Base-by-base conservation (phyloP, 106 monocot genomes). In the Alisma plantagoaquatica region DNA sequence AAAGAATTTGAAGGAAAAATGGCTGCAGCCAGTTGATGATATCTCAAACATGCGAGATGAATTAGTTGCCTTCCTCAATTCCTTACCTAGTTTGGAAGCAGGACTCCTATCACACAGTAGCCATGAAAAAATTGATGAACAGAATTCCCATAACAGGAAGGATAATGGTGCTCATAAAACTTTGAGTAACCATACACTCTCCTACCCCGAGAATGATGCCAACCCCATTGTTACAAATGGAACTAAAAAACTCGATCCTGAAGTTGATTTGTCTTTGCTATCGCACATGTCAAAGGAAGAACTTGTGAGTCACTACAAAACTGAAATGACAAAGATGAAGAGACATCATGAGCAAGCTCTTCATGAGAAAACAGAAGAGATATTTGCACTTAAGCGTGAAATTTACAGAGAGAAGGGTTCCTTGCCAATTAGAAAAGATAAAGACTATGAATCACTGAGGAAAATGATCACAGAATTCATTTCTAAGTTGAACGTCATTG, bases 291-390 rank as follows among this genome's bases (percentile, higher is more conserved):
- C 56, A 24, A 85, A 53, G 30, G 90, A 90, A 51, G 98, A 85
- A 22, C 60, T 86, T 3, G 55, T 72, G 53, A 24, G 57, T 29
- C 65, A 74, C 51, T 90, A 73, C 46, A 89, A 64, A 74, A 44
- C 53, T 51, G 85, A 90, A 79, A 82, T 90, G 47, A 72, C 54
- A 10, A 79, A 79, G 51, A 77, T 90, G 78, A 85, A 79, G 20
- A 81, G 84, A 57, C 78, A 85, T 41, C 80, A 86, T 52, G 98
- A 98, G 4, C 60, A 66, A 46, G 75, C 75, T 23, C 63, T 98
- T 61, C 81, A 81, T 29, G 85, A 90, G 74, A 90, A 76, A 53
- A 98, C 98, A 15, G 98, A 98, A 59, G 89, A 89, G 46, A 54
- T 90, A 54, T 98, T 98, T 52, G 67, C 51, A 16, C 63, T 77